Conservation (phyloP, 2,329 filamentous ascomycete genomes). For the Aspergillus arachidicola region DNA sequence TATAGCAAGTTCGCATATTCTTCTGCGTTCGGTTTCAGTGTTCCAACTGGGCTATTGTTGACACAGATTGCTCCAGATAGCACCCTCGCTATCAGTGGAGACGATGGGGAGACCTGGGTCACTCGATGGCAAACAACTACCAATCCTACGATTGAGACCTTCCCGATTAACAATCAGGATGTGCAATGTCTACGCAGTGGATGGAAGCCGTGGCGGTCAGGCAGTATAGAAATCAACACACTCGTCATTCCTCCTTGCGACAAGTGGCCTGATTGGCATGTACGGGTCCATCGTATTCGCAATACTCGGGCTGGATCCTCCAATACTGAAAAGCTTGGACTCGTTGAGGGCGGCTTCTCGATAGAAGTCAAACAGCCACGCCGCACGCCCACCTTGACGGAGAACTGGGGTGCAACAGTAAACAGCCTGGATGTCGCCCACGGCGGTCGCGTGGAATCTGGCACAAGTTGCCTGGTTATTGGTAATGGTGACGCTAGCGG, state of each 20-base stretch:
- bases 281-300: constrained; percentile 19
- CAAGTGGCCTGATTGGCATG: constrained; percentile 22
- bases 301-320: not conserved
- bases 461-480: not conserved
- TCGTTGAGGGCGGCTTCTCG: constrained; percentile 6
- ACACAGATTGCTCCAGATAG: constrained; percentile 46
- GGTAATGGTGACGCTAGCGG: not conserved
- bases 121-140: not conserved
- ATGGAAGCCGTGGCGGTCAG: constrained; percentile 23
- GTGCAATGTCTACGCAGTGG: constrained; percentile 1
- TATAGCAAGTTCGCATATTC: constrained; percentile 55
- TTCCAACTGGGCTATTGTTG: constrained; percentile 42
- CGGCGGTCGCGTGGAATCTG: not conserved
- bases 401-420: not conserved
- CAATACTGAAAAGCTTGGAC: not conserved
- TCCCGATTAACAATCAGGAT: not conserved
- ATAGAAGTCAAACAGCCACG: not conserved
- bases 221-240: constrained; percentile 15
- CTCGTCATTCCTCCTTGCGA: constrained; percentile 16
- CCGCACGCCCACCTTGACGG: not conserved
- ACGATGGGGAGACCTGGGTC: constrained; percentile 43
- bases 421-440: not conserved
- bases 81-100: constrained; percentile 41
- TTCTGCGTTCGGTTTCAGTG: constrained; percentile 51
- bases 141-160: not conserved